Evolutionary conservation across 2,329 filamentous ascomycete species (phyloP), one percentile per base, ranked within the genome.

Genomic region (Botryotinia calthae): DNA sequence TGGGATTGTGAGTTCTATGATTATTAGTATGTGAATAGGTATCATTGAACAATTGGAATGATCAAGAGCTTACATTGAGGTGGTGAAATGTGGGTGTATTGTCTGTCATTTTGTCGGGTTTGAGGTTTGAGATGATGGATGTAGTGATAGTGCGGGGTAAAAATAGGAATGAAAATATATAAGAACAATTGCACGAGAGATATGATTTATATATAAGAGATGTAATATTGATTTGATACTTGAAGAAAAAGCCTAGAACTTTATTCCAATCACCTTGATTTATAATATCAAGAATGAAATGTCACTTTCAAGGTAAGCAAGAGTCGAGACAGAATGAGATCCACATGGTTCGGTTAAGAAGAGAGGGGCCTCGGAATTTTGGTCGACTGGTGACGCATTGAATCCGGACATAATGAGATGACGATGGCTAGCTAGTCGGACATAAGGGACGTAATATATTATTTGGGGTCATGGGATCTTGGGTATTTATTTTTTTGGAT

Each of bases 1-100:
- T 92, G 90, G 34, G 88, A 86, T 76, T 90, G 88, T 63, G 90
- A 92, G 76, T 88, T 83, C 75, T 91, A 85, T 86, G 31, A 2
- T 46, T 8, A 6, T 61, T 34, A 14, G 54, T 48, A 28, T 14
- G 4, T 62, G 72, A 37, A 70, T 28, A 7, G 37, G 31, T 44
- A 34, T 10, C 4, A 22, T 31, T 31, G 46, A 22, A 31, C 42
- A 20, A 25, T 56, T 46, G n/a, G 25, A 16, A 14, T 71, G 37
- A 2, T n/a, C 28, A 0, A n/a, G 2, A 46, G 46, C 75, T 22
- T 72, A 78, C 78, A 46, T 78, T 76, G 61, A 79, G 67, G 28
- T 79, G 78, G 72, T 79, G 78, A 65, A 78, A 65, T 42, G 76
- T 79, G 51, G 77, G 78, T 28, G 64, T 74, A 31, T 74, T 74